Base-by-base conservation (phyloP, 2,329 filamentous ascomycete species). In the Calonectria hongkongensis region DNA sequence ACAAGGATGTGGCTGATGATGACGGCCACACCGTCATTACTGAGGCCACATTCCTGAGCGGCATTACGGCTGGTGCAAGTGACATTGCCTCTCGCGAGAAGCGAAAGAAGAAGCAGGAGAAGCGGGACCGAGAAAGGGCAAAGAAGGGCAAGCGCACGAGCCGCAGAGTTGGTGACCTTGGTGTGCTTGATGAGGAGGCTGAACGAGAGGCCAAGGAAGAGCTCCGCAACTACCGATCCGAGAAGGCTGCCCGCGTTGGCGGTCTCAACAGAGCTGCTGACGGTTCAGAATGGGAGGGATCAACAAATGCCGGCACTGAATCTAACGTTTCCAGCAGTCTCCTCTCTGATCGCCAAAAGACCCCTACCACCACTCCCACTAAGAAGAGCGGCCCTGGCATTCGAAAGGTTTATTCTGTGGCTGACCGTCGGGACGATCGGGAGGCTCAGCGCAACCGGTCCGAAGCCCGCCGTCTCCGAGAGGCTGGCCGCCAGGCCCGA, bases 241-340 rank as follows among this genome's bases (percentile, higher is more conserved):
- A 98, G 86, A 94, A 93, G 83, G 88, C 95, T 2, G 96, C 96
- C 0, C 90, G 94, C 65, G 95, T 98, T 2, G 96, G 96, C 43
- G 96, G 96, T 25, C 87, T 98, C 83, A 98, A 98, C 85, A 92
- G 93, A 79, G 89, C 94, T 77, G 89, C 92, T 51, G 96, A 98
- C 78, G 94, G 93, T 73, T 94, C 92, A 72, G 87, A 91, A 76
- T 98, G 95, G 89, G 94, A 97, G 81, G 94, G 94, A 54, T 90
- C 88, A 15, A 91, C 89, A 21, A 92, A 90, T 83, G 93, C 93
- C 62, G 77, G 77, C 50, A 92, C 93, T 76, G 90, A 89, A 80
- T 92, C 92, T 41, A 89, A 88, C n/a, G 91, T 92, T 45, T 89
- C 88, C 77, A 88, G 91, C 73, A 89, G 94, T 75, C 87, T 93